Evolutionary conservation across 305 asterid genomes (phyloP).

Genomic region (Fraxinus platypoda): DNA sequence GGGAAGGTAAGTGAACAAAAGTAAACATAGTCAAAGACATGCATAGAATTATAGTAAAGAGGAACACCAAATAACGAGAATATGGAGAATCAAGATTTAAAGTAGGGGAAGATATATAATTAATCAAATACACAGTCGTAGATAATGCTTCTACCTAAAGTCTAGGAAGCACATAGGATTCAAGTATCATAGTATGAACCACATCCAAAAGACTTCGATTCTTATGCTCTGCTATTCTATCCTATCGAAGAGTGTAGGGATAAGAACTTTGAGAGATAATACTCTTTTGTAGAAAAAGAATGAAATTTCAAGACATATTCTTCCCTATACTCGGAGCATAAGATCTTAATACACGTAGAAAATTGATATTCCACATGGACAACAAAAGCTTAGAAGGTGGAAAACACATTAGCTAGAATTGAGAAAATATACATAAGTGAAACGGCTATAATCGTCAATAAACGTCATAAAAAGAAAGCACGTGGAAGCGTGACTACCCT

Average conservation of each 20-base stretch:
- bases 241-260: not conserved
- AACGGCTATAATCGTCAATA: not conserved
- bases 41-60: not conserved
- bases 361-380: not conserved
- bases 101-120: not conserved
- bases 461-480: not conserved
- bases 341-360: not conserved
- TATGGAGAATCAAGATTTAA: not conserved
- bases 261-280: not conserved
- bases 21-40: not conserved
- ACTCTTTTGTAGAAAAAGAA: not conserved
- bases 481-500: not conserved
- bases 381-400: not conserved
- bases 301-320: not conserved
- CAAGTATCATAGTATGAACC: not conserved
- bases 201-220: not conserved
- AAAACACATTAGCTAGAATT: not conserved
- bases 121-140: not conserved
- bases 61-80: not conserved
- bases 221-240: not conserved
- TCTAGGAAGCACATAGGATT: not conserved
- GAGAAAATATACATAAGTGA: not conserved
- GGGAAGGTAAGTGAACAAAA: not conserved
- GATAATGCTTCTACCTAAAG: not conserved
- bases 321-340: not conserved